Base-by-base conservation (phyloP, 1,139 yeast genomes). In the Kodamaea ohmeri region DNA sequence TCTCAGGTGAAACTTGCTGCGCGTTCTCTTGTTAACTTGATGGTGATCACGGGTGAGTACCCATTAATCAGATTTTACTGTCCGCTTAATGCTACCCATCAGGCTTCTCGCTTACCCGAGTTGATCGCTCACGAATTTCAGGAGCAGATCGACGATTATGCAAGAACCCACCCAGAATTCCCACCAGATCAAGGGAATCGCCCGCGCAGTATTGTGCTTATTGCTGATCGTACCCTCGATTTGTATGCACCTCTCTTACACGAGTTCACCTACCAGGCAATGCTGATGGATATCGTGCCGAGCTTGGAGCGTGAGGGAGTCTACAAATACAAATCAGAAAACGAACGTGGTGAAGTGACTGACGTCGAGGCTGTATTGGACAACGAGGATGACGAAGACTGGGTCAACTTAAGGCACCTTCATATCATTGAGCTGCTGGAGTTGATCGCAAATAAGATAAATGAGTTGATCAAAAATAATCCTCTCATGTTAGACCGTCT, bases 221-320 rank as follows among this genome's bases (percentile, higher is more conserved):
- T 92, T 22, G 68, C 86, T 4, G 98, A 92, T 60, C 71, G 99
- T 45, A 74, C 95, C 1, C 58, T 89, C 56, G 98, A 94, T 58
- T 68, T 85, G 41, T 77, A 78, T 53, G 86, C 95, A 3, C 96
- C 97, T 0, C 58, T 94, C 35, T 61, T 90, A 39, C 98, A 92
- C 59, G 96, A 89, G 56, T 88, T 90, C 60, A 78, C 84, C n/a
- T 94, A 89, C 59, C 96, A 92, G 60, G 92, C 97, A 5, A 83
- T 90, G 87, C 85, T 92, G 12, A 82, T 83, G 67, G 98, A 92
- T 58, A 60, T 80, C 35, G 74, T 75, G 26, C 71, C 67, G 27
- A 60, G 67, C 32, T 65, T 74, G 48, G 78, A 75, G 48, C 58
- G 72, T 12, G 75, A 77, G 19, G 72, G 77, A 14, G 63, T 68